A percentile compares a stretch with the other conserved stretches of the same genome.
These are phyloP conservation scores for Neopestalotiopsis sp. DNA, from an alignment of 2,329 filamentous ascomycete species.

Conservation along the genomic window DNA sequence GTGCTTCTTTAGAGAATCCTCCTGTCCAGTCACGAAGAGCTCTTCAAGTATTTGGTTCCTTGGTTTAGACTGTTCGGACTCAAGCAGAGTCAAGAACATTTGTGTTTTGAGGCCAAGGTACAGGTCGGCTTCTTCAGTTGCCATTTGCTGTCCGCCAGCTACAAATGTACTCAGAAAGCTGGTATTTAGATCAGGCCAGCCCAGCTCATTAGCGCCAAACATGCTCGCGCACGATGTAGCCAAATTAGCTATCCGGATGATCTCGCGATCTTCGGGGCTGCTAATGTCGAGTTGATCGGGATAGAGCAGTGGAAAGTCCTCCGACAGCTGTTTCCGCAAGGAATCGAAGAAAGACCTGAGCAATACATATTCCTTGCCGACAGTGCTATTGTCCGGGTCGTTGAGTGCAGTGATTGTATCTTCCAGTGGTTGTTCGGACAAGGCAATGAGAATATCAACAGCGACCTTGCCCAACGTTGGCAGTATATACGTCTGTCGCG, in stretches of 20 bases:
- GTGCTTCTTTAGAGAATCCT: constrained; percentile 32
- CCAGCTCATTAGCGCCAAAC: constrained; percentile 39
- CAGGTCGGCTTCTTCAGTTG: constrained; percentile 37
- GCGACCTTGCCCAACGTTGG: constrained; percentile 38
- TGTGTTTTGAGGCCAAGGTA: constrained; percentile 40
- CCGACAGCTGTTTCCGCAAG: constrained; percentile 34
- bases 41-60: constrained; percentile 35
- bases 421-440: constrained; percentile 40
- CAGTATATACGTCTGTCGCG: constrained; percentile 39
- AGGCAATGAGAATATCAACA: constrained; percentile 38
- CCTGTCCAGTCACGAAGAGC: constrained; percentile 34
- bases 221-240: constrained; percentile 39
- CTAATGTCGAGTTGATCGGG: constrained; percentile 33
- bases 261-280: constrained; percentile 31
- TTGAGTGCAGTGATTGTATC: constrained; percentile 38
- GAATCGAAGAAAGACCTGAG: constrained; percentile 35
- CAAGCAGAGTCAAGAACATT: constrained; percentile 37
- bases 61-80: constrained; percentile 31
- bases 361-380: constrained; percentile 35
- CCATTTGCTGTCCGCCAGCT: constrained; percentile 32
- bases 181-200: constrained; percentile 37
- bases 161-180: constrained; percentile 38
- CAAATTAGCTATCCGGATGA: constrained; percentile 38
- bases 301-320: constrained; percentile 31
- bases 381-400: constrained; percentile 34